Conservation (phyloP, 495 filamentous ascomycete genomes). For the Neurospora intermedia region DNA sequence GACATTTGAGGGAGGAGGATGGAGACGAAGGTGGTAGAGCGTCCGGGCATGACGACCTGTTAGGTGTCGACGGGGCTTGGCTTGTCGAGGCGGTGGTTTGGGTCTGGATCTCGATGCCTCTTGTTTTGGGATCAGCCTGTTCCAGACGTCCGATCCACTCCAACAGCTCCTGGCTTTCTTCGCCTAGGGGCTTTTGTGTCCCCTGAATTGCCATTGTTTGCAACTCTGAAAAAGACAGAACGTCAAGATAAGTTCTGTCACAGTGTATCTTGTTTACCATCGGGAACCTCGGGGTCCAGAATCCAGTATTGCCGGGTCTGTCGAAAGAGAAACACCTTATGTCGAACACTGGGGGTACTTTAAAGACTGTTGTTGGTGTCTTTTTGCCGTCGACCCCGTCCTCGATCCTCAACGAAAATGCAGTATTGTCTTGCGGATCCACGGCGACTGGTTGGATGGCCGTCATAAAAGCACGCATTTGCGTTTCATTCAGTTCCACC, state of each 20-base stretch:
- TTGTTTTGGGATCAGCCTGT: slow-evolving; percentile 27
- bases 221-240: slow-evolving; percentile 31
- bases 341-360: slow-evolving; percentile 32
- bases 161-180: slow-evolving; percentile 39
- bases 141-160: slow-evolving; percentile 47
- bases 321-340: slow-evolving; percentile 39
- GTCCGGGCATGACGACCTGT: background rate
- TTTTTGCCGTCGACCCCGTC: slow-evolving; percentile 25
- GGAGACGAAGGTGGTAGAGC: background rate
- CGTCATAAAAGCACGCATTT: slow-evolving; percentile 22
- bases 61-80: slow-evolving; percentile 6
- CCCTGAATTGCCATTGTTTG: slow-evolving; percentile 30
- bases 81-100: background rate
- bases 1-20: background rate
- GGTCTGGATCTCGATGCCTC: slow-evolving; percentile 15
- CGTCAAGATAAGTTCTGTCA: slow-evolving; percentile 33
- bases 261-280: slow-evolving; percentile 36
- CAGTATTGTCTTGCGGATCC: slow-evolving; percentile 17
- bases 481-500: slow-evolving; percentile 29
- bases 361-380: slow-evolving; percentile 27
- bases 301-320: slow-evolving; percentile 30
- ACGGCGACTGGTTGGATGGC: slow-evolving; percentile 26
- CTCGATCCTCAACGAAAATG: slow-evolving; percentile 21
- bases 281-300: slow-evolving; percentile 38
- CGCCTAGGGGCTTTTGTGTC: slow-evolving; percentile 35